Conservation (phyloP, 768 basidiomycete species). For the Lactarius evosmus region DNA sequence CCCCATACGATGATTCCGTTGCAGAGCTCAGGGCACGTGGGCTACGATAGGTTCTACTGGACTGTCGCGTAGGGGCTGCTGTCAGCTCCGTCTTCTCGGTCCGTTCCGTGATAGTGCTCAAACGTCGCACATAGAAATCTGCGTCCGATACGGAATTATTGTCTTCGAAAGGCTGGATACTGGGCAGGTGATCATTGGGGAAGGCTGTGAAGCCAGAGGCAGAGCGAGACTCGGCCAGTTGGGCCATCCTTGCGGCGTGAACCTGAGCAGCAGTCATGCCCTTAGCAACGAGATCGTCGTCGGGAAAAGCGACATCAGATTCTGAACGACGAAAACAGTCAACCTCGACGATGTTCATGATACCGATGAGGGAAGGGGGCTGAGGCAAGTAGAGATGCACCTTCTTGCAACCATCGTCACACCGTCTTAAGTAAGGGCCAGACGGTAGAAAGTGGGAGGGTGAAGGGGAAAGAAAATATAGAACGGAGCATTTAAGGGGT, state of each 20-base stretch:
- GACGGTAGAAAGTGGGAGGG: conserved; percentile 32
- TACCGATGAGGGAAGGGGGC: conserved; percentile 14
- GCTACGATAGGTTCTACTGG: conserved; percentile 11
- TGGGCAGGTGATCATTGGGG: conserved; percentile 48
- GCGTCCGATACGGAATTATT: conserved; percentile 21
- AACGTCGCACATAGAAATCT: conserved; percentile 13
- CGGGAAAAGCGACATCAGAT: conserved; percentile 29
- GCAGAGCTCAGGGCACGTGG: conserved; percentile 27
- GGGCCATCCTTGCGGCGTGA: conserved; percentile 22
- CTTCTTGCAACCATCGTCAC: conserved; percentile 27
- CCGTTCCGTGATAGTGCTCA: conserved; percentile 29
- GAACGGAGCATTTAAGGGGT: conserved; percentile 28
- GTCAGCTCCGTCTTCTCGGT: conserved; percentile 26
- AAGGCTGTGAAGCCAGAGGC: conserved; percentile 39
- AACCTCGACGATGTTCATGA: conserved; percentile 30
- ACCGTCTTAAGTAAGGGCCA: conserved; percentile 24
- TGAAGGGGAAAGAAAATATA: conserved; percentile 33
- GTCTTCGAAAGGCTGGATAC: conserved; percentile 50
- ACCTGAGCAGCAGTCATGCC: conserved; percentile 24
- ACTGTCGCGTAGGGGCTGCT: conserved; percentile 15
- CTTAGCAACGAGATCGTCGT: conserved; percentile 20
- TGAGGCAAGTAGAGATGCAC: conserved; percentile 29
- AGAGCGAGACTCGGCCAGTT: conserved; percentile 20
- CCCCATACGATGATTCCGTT: conserved; percentile 59
- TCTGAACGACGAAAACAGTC: conserved; percentile 29